Evolutionary conservation across 1,284 basidiomycete genomes (phyloP).

Genomic region (Volvariella volvacea): DNA sequence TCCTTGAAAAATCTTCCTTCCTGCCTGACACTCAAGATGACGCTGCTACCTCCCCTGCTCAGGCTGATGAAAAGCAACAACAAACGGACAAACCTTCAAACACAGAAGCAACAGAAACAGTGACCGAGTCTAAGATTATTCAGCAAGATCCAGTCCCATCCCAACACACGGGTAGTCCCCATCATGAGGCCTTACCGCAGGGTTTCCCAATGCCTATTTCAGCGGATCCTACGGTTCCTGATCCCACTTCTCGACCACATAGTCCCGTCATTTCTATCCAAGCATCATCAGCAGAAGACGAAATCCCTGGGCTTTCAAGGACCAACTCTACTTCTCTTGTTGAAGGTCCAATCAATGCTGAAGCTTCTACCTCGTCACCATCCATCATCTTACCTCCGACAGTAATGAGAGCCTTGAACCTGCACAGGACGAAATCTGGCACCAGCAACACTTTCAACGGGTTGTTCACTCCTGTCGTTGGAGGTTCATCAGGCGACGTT

Average conservation of each 20-base stretch:
- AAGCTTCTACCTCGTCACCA: conserved; percentile 1
- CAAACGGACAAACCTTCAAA: no score
- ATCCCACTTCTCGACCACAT: conserved; percentile 24
- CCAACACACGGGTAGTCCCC: no score
- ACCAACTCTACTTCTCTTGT: neutral
- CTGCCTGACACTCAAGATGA: neutral
- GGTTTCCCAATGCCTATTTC: conserved; percentile 31
- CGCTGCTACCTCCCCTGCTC: no score
- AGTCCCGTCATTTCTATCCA: conserved; percentile 9
- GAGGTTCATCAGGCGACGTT: neutral
- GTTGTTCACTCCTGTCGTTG: conserved; percentile 1
- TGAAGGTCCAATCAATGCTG: neutral
- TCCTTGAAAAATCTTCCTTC: neutral
- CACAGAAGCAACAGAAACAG: no score
- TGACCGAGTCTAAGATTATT: no score
- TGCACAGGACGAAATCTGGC: neutral
- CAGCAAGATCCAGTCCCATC: no score
- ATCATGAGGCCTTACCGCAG: neutral
- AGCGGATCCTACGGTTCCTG: conserved; percentile 34
- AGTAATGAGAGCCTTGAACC: neutral
- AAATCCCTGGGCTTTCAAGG: conserved; percentile 5
- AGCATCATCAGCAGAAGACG: neutral
- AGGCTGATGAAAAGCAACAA: no score
- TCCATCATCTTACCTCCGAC: conserved; percentile 4
- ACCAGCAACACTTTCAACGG: neutral